phyloP scores from a whole-genome alignment of 371 early-diverging fungal genomes.

The Capillidium rhysosporum region DNA sequence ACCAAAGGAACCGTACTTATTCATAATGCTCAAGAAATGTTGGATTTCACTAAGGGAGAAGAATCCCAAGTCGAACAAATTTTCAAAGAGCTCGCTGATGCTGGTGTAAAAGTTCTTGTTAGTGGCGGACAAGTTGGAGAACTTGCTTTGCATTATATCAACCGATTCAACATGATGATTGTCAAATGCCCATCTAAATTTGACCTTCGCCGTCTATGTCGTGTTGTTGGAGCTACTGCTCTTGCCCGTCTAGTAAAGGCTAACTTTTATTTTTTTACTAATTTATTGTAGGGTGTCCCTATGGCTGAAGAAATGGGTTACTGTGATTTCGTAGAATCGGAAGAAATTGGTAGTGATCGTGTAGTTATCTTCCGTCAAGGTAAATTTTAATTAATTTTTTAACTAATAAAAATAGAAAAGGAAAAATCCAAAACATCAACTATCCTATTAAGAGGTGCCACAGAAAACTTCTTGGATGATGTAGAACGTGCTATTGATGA shows the following conservation, averaged over 20 bases:
- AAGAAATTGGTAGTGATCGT: constrained; percentile 92
- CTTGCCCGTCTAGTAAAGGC: constrained; percentile 47
- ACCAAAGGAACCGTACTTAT: constrained; percentile 98
- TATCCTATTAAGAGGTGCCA: constrained; percentile 93
- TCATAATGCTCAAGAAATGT: constrained; percentile 91
- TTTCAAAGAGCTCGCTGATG: constrained; percentile 73
- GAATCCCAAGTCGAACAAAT: constrained; percentile 52
- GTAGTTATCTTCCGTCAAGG: constrained; percentile 87
- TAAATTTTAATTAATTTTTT: background rate
- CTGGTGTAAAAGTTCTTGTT: constrained; percentile 85
- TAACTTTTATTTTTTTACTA: background rate
- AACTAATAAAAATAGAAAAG: constrained; percentile 17
- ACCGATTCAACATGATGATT: constrained; percentile 73
- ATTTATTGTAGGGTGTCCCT: constrained; percentile 46
- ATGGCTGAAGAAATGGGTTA: constrained; percentile 93
- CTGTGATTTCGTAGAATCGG: constrained; percentile 85
- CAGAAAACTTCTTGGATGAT: constrained; percentile 94
- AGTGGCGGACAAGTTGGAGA: constrained; percentile 83
- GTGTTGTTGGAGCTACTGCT: constrained; percentile 83
- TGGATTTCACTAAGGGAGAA: constrained; percentile 90
- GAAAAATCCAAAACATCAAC: constrained; percentile 74
- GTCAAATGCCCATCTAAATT: constrained; percentile 89
- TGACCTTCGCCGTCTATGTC: constrained; percentile 86
- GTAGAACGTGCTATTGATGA: constrained; percentile 96
- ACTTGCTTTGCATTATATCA: constrained; percentile 83